These are phyloP conservation scores for Cardamine occulta DNA, from an alignment of 345 rosid genomes.

Conservation along the genomic window DNA sequence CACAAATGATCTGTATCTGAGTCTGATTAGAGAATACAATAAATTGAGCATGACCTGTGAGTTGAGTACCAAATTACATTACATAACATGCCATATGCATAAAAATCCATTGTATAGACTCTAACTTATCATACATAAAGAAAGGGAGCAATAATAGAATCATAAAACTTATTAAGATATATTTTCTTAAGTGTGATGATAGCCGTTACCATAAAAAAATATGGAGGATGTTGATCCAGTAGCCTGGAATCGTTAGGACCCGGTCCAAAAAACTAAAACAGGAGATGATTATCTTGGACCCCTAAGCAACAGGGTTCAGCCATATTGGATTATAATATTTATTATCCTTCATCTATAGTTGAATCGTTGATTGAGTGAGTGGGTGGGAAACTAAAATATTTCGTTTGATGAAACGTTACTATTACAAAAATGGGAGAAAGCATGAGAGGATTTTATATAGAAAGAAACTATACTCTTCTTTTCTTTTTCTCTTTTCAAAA, in stretches of 20 bases:
- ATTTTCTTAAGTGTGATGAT: background rate
- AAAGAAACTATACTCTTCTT: too few relatives aligned
- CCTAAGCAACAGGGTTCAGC: background rate
- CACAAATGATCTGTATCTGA: conserved; percentile 32
- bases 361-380: too few relatives aligned
- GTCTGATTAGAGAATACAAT: conserved; percentile 25
- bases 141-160: background rate
- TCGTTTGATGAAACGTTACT: too few relatives aligned
- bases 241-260: background rate
- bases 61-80: background rate
- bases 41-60: background rate
- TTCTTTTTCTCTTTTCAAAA: too few relatives aligned
- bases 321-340: background rate
- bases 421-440: too few relatives aligned
- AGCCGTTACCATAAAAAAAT: background rate
- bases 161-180: background rate
- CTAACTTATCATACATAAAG: background rate
- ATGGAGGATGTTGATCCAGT: background rate
- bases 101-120: background rate
- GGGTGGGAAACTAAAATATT: too few relatives aligned
- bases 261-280: background rate
- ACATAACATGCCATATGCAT: conserved; percentile 4
- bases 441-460: too few relatives aligned
- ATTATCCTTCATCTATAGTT: too few relatives aligned
- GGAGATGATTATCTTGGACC: background rate